Evolutionary conservation across 2,329 filamentous ascomycete species (phyloP).

Genomic region (Xylaria sp.): DNA sequence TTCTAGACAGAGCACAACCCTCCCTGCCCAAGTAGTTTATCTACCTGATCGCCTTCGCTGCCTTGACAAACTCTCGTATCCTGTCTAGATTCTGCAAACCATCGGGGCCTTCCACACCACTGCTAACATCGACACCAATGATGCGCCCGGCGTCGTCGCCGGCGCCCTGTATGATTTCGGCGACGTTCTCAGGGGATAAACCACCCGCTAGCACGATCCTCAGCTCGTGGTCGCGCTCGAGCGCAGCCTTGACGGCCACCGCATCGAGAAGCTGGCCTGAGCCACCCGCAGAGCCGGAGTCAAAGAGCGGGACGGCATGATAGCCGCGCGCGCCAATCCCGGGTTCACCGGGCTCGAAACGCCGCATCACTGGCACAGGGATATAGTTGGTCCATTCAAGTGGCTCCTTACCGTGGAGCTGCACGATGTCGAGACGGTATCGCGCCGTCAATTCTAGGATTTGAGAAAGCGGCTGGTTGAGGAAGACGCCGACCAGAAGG

Average conservation of each 20-base stretch:
- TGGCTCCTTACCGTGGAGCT: constrained; percentile 92
- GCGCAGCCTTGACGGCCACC: constrained; percentile 71
- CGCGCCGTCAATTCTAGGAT: constrained; percentile 80
- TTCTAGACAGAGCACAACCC: background rate
- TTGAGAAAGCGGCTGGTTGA: constrained; percentile 86
- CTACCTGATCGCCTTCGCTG: constrained; percentile 71
- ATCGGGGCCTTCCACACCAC: constrained; percentile 85
- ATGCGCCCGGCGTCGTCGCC: constrained; percentile 69
- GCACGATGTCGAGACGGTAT: constrained; percentile 85
- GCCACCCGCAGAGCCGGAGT: constrained; percentile 76
- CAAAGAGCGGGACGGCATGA: constrained; percentile 84
- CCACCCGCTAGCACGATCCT: constrained; percentile 87
- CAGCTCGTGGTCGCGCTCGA: constrained; percentile 76
- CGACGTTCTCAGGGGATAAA: constrained; percentile 81
- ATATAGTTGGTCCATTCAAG: constrained; percentile 91
- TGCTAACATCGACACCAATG: constrained; percentile 90
- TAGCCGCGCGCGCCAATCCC: constrained; percentile 80
- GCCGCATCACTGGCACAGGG: constrained; percentile 89
- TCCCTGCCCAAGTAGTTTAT: background rate
- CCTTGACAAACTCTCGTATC: constrained; percentile 82
- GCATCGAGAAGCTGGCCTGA: constrained; percentile 83
- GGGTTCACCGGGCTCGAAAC: constrained; percentile 81
- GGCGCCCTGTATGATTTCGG: constrained; percentile 71
- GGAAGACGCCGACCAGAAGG: constrained; percentile 91
- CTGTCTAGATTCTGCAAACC: constrained; percentile 83